phyloP scores from a whole-genome alignment of 2,329 filamentous ascomycete species.

The Bipolaris sorokiniana region DNA sequence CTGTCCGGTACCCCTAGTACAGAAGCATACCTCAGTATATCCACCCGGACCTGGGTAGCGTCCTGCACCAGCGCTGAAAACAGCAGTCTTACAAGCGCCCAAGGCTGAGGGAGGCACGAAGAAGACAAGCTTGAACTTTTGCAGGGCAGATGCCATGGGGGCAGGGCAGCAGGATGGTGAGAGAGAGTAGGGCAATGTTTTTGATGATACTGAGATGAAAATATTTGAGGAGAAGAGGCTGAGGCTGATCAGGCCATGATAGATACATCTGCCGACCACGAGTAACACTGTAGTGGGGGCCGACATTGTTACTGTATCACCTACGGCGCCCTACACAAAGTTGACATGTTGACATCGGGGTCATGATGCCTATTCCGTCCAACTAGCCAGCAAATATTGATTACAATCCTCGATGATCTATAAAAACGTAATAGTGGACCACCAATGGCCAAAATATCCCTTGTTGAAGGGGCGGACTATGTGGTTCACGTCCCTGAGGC shows the following conservation, averaged over 20 bases:
- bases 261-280: neutral
- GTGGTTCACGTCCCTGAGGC: neutral
- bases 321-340: neutral
- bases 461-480: neutral
- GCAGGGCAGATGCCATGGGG: constrained; percentile 9
- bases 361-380: neutral
- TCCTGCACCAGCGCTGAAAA: constrained; percentile 56
- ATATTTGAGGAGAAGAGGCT: too few species aligned
- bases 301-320: neutral
- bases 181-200: neutral
- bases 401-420: neutral
- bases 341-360: neutral
- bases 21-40: constrained; percentile 54
- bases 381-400: neutral
- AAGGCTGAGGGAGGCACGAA: constrained; percentile 51
- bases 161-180: neutral
- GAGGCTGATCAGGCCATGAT: neutral
- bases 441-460: neutral
- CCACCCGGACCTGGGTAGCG: constrained; percentile 49
- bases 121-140: constrained; percentile 55
- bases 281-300: neutral
- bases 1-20: constrained; percentile 63
- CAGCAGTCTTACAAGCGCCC: constrained; percentile 50
- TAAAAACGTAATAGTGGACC: neutral
- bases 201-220: neutral